A percentile compares a stretch with the other conserved stretches of the same genome.
These are phyloP conservation scores for Gentiana straminea DNA, from an alignment of 257 asterid genomes.

Conservation along the genomic window DNA sequence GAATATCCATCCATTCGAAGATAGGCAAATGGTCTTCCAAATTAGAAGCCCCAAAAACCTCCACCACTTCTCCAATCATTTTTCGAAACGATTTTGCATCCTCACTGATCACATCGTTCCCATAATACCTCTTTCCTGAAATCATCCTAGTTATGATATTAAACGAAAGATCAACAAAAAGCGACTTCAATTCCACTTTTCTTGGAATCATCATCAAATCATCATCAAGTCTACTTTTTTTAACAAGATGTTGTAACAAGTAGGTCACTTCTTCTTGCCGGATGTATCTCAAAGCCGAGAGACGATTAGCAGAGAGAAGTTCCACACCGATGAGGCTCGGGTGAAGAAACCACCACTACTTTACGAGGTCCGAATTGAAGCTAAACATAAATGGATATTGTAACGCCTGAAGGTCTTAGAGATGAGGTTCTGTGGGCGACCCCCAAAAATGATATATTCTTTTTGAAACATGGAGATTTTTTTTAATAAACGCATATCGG, in stretches of 20 bases:
- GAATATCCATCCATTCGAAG: constrained; percentile 8
- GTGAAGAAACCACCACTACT: constrained; percentile 7
- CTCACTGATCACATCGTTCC: constrained; percentile 11
- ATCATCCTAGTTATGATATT: constrained; percentile 25
- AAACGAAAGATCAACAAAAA: constrained; percentile 11
- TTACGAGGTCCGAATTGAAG: constrained; percentile 4
- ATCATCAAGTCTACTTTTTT: too few species aligned
- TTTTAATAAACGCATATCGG: constrained; percentile 7
- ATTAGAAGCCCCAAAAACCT: constrained; percentile 10
- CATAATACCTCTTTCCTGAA: constrained; percentile 20
- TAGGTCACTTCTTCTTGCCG: constrained; percentile 13
- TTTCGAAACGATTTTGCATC: constrained; percentile 15
- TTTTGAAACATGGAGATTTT: constrained; percentile 9
- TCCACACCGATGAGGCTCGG: constrained; percentile 12
- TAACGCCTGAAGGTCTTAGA: background rate
- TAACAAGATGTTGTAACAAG: constrained; percentile 1
- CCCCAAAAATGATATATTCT: constrained; percentile 4
- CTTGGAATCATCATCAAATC: background rate
- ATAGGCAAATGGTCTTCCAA: constrained; percentile 18
- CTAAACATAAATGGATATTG: background rate
- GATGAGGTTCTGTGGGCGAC: background rate
- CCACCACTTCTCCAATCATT: constrained; percentile 10
- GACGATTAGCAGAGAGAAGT: constrained; percentile 13
- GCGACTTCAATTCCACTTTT: constrained; percentile 8
- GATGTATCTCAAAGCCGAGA: constrained; percentile 9